phyloP scores from a whole-genome alignment of 768 basidiomycete species.

The Leucocoprinus sp. region DNA sequence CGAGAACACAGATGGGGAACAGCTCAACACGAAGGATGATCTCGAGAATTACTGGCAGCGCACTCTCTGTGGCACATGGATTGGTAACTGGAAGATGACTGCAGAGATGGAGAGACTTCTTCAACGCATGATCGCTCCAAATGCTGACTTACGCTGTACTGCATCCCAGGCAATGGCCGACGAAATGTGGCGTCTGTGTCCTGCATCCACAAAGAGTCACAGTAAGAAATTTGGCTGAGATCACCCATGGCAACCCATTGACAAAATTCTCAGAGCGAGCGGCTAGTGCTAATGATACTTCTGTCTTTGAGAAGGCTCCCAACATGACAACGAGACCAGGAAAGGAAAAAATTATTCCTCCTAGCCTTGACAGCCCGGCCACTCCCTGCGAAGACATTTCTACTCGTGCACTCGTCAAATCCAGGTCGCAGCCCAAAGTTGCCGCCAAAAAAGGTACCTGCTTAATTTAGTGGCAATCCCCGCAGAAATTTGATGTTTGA shows the following conservation, averaged over 20 bases:
- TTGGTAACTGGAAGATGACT: conserved; percentile 72
- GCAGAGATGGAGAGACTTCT: conserved; percentile 57
- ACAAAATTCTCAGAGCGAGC: conserved; percentile 31
- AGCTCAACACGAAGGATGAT: conserved; percentile 71
- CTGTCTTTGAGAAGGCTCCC: conserved; percentile 42
- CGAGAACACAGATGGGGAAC: conserved; percentile 71
- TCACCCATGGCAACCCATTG: not conserved
- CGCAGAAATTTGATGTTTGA: not conserved
- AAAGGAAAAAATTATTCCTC: conserved; percentile 24
- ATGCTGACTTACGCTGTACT: conserved; percentile 73
- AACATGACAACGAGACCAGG: conserved; percentile 24
- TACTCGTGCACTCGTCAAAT: conserved; percentile 23
- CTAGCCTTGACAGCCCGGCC: conserved; percentile 23
- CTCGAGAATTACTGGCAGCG: conserved; percentile 82
- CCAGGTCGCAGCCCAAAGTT: conserved; percentile 40
- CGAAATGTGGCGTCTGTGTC: conserved; percentile 48
- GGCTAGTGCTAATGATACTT: conserved; percentile 40
- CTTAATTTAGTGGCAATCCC: not conserved
- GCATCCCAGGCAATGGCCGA: conserved; percentile 59
- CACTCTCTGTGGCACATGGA: conserved; percentile 80
- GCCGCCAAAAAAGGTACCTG: conserved; percentile 28
- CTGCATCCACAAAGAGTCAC: conserved; percentile 26
- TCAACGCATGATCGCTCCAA: conserved; percentile 72
- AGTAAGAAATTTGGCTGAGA: conserved; percentile 25
- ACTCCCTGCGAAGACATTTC: conserved; percentile 13